Evolutionary conservation across 495 filamentous ascomycete species (phyloP).

Genomic region (Podospora appendiculata): DNA sequence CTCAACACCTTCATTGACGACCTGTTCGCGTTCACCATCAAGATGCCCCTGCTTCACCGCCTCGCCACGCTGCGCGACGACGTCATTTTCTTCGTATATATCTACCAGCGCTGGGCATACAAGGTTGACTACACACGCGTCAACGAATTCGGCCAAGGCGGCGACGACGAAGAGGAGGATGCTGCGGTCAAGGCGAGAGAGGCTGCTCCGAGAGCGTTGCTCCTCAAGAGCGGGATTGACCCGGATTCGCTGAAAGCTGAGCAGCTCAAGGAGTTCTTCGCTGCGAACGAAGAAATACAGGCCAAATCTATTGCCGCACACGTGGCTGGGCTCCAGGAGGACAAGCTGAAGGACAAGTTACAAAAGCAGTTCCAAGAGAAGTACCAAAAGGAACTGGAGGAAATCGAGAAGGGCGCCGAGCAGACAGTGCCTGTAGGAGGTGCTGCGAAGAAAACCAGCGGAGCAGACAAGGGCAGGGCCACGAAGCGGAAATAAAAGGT

Average conservation of each 20-base stretch:
- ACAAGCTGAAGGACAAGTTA: too few species aligned
- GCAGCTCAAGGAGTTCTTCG: not conserved
- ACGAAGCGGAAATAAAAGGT: conserved; percentile 40
- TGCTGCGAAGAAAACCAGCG: conserved; percentile 29
- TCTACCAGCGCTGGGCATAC: conserved; percentile 95
- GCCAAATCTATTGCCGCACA: too few species aligned
- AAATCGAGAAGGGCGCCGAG: not conserved
- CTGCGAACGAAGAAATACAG: not conserved
- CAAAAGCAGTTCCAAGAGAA: too few species aligned
- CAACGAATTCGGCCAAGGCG: conserved; percentile 97
- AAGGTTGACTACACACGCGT: conserved; percentile 86
- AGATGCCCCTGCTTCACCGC: conserved; percentile 96
- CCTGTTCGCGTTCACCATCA: conserved; percentile 96
- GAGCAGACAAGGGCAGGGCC: conserved; percentile 33
- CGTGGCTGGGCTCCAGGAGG: too few species aligned
- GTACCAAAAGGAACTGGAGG: too few species aligned
- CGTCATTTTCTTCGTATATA: conserved; percentile 94
- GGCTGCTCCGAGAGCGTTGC: conserved; percentile 1
- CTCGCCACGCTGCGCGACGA: conserved; percentile 91
- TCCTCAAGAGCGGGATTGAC: too few species aligned
- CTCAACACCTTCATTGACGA: conserved; percentile 62
- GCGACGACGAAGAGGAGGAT: conserved; percentile 67
- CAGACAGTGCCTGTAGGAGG: conserved; percentile 11
- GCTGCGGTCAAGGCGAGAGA: conserved; percentile 26
- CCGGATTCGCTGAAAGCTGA: too few species aligned